Base-by-base conservation (phyloP, 352 stramenopile species). In the Stramenopiles sp. region DNA sequence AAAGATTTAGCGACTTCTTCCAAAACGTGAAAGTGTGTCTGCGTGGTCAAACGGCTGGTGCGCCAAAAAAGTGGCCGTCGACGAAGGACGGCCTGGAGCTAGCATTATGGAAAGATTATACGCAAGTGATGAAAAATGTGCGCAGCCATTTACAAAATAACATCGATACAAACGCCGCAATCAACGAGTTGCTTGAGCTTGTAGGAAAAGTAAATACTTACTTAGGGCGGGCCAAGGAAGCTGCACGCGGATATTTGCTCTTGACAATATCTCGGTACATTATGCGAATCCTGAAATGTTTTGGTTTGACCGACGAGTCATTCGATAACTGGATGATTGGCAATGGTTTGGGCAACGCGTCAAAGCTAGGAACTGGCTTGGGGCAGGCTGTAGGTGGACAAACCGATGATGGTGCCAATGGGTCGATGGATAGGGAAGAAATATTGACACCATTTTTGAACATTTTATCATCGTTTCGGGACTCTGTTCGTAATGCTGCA, bases 1-100 rank as follows among this genome's bases (percentile, higher is more conserved):
- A 90, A 33, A 94, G 93, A 83, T 97, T 97, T 82, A 90, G 83
- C 44, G 90, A 97, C 81, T 97, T 96, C 84, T 97, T 97, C 84
- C 91, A 94, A 67, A 96, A 96, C 85, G 90, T 97, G 80, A 96
- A 97, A 87, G 90, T 55, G 14, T 55, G 14, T 55, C 14, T 55
- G 39, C 39, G 39, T 55, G 39, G 39, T 55, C 39, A 55, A 55
- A 55, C 4, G 14, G 39, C 39, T 55, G 39, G 39, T 14, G 14
- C 39, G 14, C 39, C 39, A 14, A 55, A 55, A 14, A 55, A 55
- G 14, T 55, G 39, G 39, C 14, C 39, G 4, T 4, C 39, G 14
- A 55, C n/a, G n/a, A n/a, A n/a, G n/a, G n/a, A 55, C 14, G 14
- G 4, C 4, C 14, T 55, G 39, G 39, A 55, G 14, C 39, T 55